A percentile compares a stretch with the other conserved stretches of the same genome.
These are phyloP conservation scores for Polyplosphaeria fusca DNA, from an alignment of 495 filamentous ascomycete genomes.

Conservation along the genomic window DNA sequence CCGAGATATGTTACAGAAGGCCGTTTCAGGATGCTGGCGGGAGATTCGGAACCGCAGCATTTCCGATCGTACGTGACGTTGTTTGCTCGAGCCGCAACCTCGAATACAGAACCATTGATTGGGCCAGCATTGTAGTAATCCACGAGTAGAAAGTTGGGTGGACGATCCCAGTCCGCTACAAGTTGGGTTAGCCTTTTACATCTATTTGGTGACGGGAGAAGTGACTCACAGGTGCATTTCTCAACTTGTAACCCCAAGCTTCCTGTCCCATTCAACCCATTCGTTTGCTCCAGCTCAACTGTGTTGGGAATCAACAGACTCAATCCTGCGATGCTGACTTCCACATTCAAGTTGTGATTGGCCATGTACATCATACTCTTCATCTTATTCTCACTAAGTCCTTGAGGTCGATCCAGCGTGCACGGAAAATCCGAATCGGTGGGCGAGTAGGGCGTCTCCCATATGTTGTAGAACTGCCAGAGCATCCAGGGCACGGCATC, in stretches of 20 bases:
- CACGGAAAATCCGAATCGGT: conserved; percentile 59
- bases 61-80: conserved; percentile 72
- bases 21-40: background rate
- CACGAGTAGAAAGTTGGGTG: conserved; percentile 84
- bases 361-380: conserved; percentile 74
- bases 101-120: conserved; percentile 79
- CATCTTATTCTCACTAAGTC: conserved; percentile 51
- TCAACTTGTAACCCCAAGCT: conserved; percentile 68
- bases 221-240: conserved; percentile 60
- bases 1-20: conserved; percentile 3
- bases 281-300: conserved; percentile 63
- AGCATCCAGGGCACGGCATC: conserved; percentile 64
- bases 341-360: conserved; percentile 86
- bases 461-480: conserved; percentile 64
- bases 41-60: conserved; percentile 62
- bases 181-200: background rate
- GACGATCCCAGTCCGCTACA: conserved; percentile 57
- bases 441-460: conserved; percentile 66
- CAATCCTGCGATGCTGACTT: conserved; percentile 58
- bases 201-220: background rate
- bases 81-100: conserved; percentile 82
- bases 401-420: conserved; percentile 58
- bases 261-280: conserved; percentile 61
- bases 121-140: conserved; percentile 80
- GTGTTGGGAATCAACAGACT: conserved; percentile 74